Evolutionary conservation across 1,284 basidiomycete genomes (phyloP).

Genomic region (Flammula alnicola): DNA sequence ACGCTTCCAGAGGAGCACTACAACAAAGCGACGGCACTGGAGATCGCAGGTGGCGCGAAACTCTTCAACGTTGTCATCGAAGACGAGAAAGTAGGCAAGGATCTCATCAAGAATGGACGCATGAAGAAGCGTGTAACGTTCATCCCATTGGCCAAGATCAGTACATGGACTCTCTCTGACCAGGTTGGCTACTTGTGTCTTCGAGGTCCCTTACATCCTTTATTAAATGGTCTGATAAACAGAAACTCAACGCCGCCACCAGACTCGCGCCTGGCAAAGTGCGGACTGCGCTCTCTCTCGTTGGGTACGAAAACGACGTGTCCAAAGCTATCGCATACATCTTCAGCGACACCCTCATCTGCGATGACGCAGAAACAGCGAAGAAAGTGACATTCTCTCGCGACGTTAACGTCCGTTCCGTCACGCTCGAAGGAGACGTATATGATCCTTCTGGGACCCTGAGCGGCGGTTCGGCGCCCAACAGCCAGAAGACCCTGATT

Average conservation of each 20-base stretch:
- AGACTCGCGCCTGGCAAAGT: conserved; percentile 85
- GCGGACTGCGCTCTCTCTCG: conserved; percentile 84
- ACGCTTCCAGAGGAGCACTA: conserved; percentile 74
- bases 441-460: conserved; percentile 97
- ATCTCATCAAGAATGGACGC: conserved; percentile 82
- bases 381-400: conserved; percentile 86
- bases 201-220: background rate
- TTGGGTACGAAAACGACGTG: conserved; percentile 88
- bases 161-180: conserved; percentile 65
- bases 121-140: conserved; percentile 92
- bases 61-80: conserved; percentile 97
- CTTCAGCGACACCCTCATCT: conserved; percentile 93
- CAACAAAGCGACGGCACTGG: conserved; percentile 87
- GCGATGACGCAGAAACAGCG: conserved; percentile 88
- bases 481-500: conserved; percentile 76
- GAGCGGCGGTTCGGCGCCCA: conserved; percentile 89
- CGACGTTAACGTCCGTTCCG: conserved; percentile 78
- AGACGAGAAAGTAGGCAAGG: conserved; percentile 87
- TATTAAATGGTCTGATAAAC: background rate
- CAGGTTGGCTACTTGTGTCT: conserved; percentile 60
- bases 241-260: conserved; percentile 83
- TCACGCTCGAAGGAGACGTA: conserved; percentile 94
- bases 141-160: conserved; percentile 94
- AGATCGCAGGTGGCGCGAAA: conserved; percentile 90
- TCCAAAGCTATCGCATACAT: conserved; percentile 92